A percentile compares a stretch with the other conserved stretches of the same genome.
Conservation (phyloP, 768 basidiomycete genomes). For the Russula ochroleuca region DNA sequence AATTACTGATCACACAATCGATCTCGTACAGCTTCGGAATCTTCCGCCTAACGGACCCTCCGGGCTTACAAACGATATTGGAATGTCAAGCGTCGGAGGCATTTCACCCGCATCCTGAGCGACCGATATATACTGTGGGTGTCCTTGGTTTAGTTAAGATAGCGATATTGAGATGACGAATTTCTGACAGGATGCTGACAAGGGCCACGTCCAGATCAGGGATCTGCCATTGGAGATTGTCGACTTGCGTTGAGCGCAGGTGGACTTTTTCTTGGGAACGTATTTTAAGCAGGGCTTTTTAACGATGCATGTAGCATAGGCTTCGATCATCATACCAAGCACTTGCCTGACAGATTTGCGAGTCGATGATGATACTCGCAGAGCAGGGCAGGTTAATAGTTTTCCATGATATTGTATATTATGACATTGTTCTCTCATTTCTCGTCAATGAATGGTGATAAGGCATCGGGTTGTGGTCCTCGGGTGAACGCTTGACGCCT, state of each 20-base stretch:
- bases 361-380: slow-evolving; percentile 3
- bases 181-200: slow-evolving; percentile 65
- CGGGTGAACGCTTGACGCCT: not conserved
- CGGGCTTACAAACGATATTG: slow-evolving; percentile 68
- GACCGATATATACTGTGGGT: slow-evolving; percentile 82
- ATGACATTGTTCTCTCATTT: not conserved
- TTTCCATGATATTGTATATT: slow-evolving; percentile 7
- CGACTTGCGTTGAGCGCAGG: slow-evolving; percentile 53
- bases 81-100: slow-evolving; percentile 65
- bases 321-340: not conserved
- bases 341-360: slow-evolving; percentile 6
- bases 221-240: slow-evolving; percentile 74
- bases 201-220: slow-evolving; percentile 77
- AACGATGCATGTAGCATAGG: slow-evolving; percentile 12
- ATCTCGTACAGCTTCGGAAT: slow-evolving; percentile 65
- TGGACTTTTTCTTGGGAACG: slow-evolving; percentile 2
- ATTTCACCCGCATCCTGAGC: slow-evolving; percentile 82
- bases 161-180: not conserved
- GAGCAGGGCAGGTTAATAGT: slow-evolving; percentile 11
- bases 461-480: no score
- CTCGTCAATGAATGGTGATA: not conserved
- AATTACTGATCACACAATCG: not conserved
- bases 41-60: slow-evolving; percentile 86
- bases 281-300: slow-evolving; percentile 10
- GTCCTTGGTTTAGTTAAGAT: not conserved